Base-by-base conservation (phyloP, 352 stramenopile genomes). In the Pythium sukuiense region DNA sequence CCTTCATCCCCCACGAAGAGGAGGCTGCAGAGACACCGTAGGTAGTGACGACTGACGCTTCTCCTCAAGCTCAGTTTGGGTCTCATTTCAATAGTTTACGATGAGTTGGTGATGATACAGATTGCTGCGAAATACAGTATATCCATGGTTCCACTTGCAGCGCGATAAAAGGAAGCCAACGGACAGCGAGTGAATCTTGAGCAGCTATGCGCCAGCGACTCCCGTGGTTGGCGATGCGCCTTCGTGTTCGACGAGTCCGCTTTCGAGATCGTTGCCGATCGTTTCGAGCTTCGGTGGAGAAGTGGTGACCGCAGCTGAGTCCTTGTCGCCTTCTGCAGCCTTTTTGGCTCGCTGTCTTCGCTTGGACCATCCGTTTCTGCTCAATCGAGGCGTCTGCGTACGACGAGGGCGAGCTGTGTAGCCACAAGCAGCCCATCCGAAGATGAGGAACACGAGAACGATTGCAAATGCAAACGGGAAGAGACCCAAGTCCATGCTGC, bases 31-130 rank as follows among this genome's bases (percentile, higher is more conserved):
- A n/a, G n/a, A n/a, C n/a, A n/a, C n/a, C n/a, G n/a, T n/a, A n/a
- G n/a, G n/a, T n/a, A n/a, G n/a, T n/a, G n/a, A n/a, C n/a, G n/a
- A n/a, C n/a, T n/a, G n/a, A n/a, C n/a, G n/a, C n/a, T n/a, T n/a
- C n/a, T n/a, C n/a, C n/a, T n/a, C n/a, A n/a, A n/a, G n/a, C n/a
- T n/a, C n/a, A n/a, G n/a, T n/a, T 45, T 45, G 9, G 5, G 37
- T 45, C 37, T 45, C 37, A 45, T 45, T 45, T 45, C 13, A 45
- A 49, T 49, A 49, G 9, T 49, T 49, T 49, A 49, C 16, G 41
- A 49, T 49, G 41, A 18, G 41, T 49, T 49, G 3, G 14, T 49
- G 41, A 49, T 26, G 41, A 49, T 49, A 49, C 41, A 49, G 41
- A 49, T 13, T 49, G n/a, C n/a, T n/a, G n/a, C n/a, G n/a, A n/a